phyloP scores from a whole-genome alignment of 306 rosid species.

The Abrus pulchellus region DNA sequence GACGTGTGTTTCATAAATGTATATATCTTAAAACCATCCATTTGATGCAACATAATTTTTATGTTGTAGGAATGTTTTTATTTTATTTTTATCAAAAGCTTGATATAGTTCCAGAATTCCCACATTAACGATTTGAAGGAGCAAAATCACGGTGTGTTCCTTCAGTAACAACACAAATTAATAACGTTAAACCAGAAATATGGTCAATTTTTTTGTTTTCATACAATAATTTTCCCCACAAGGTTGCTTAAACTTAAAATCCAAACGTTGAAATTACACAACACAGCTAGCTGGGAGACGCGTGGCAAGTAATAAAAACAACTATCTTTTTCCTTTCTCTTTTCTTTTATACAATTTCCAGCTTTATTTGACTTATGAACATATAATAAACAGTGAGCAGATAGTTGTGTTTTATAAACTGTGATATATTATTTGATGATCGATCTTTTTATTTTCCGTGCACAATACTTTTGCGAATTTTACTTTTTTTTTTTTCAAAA shows the following conservation, averaged over 20 bases:
- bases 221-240: slow-evolving; percentile 6
- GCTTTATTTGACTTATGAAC: not conserved
- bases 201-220: slow-evolving; percentile 15
- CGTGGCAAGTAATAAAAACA: slow-evolving; percentile 8
- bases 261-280: not conserved
- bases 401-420: too few relatives aligned
- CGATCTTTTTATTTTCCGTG: too few relatives aligned
- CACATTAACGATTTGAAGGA: not conserved
- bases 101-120: not conserved
- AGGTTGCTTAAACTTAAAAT: slow-evolving; percentile 7
- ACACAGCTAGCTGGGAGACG: not conserved
- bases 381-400: too few relatives aligned
- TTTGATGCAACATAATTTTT: too few relatives aligned
- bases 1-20: too few relatives aligned
- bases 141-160: not conserved
- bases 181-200: slow-evolving; percentile 12
- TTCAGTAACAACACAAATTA: slow-evolving; percentile 18
- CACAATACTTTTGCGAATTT: too few relatives aligned
- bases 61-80: too few relatives aligned
- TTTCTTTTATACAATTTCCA: not conserved
- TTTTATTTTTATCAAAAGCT: not conserved
- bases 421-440: too few relatives aligned
- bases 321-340: not conserved
- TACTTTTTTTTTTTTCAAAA: too few relatives aligned
- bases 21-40: too few relatives aligned